phyloP scores from a whole-genome alignment of 169 alveolate genomes.

The Toxoplasma gondii region DNA sequence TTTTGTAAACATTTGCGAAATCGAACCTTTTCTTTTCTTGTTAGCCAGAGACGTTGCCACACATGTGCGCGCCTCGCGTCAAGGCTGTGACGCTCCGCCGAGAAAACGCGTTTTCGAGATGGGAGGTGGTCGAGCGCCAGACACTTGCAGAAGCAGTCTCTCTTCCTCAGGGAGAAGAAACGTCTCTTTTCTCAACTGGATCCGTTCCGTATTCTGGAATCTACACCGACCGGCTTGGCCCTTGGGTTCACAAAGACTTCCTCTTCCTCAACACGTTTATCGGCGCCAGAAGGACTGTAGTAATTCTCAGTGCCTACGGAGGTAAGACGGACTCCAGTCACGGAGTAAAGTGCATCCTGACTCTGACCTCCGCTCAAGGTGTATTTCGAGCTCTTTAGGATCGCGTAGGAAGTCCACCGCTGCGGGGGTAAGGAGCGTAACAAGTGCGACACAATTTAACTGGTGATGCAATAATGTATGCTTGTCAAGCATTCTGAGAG shows the following conservation, averaged over 20 bases:
- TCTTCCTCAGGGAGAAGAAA: not conserved
- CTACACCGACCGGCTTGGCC: not conserved
- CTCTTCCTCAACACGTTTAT: conserved; percentile 6
- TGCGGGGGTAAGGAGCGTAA: too few species aligned
- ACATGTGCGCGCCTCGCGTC: not conserved
- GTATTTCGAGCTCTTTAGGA: too few species aligned
- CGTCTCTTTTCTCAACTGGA: not conserved
- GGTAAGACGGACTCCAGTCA: not conserved
- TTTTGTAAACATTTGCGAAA: too few species aligned
- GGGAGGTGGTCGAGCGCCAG: not conserved
- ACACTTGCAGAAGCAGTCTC: not conserved
- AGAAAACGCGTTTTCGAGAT: not conserved
- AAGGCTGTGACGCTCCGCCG: not conserved
- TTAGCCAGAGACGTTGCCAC: not conserved
- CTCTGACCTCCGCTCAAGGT: too few species aligned
- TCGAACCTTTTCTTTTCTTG: not conserved
- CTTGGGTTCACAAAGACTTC: not conserved
- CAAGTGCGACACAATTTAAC: too few species aligned
- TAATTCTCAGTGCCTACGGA: not conserved
- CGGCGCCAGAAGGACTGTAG: not conserved
- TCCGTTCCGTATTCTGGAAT: not conserved
- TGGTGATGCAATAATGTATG: too few species aligned
- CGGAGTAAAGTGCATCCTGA: too few species aligned
- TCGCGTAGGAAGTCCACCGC: too few species aligned
- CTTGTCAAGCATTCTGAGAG: too few species aligned